These are phyloP conservation scores for Cercospora sojina DNA, from an alignment of 2,329 filamentous ascomycete genomes.

Conservation along the genomic window DNA sequence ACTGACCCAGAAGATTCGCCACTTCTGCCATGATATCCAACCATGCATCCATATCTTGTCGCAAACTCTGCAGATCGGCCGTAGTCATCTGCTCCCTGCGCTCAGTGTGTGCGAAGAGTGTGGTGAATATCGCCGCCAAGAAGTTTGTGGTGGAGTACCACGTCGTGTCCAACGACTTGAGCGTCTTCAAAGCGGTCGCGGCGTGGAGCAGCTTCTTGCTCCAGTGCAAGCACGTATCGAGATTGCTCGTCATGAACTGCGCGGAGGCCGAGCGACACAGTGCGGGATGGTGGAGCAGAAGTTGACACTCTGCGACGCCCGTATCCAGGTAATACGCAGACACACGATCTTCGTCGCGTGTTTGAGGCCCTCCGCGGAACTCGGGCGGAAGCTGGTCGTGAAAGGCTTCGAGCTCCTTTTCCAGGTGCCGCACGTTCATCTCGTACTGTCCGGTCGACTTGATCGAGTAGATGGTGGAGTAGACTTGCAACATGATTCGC, in stretches of 20 bases:
- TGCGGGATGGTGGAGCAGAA: constrained; percentile 55
- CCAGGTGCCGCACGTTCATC: constrained; percentile 62
- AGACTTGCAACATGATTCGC: constrained; percentile 70
- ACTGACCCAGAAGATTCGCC: constrained; percentile 64
- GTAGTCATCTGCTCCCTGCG: constrained; percentile 60
- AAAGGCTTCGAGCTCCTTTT: constrained; percentile 64
- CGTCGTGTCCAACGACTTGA: constrained; percentile 72
- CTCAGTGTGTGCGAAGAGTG: constrained; percentile 68
- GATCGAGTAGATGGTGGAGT: constrained; percentile 72
- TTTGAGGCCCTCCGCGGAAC: constrained; percentile 52
- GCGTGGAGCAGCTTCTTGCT: constrained; percentile 63
- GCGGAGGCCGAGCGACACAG: constrained; percentile 54
- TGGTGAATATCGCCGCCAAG: constrained; percentile 70
- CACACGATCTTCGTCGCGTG: constrained; percentile 49
- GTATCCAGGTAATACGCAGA: constrained; percentile 52
- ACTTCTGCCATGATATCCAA: constrained; percentile 66
- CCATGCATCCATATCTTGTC: constrained; percentile 68
- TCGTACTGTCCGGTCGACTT: constrained; percentile 58
- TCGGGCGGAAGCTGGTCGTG: constrained; percentile 63
- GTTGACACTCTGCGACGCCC: constrained; percentile 50
- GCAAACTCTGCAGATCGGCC: constrained; percentile 60
- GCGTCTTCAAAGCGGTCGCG: constrained; percentile 58
- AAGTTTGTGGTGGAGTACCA: constrained; percentile 75
- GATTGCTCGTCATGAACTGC: constrained; percentile 58
- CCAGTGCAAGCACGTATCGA: constrained; percentile 62